These are phyloP conservation scores for Stentor coeruleus DNA, from an alignment of 73 alveolate species.

Conservation along the genomic window DNA sequence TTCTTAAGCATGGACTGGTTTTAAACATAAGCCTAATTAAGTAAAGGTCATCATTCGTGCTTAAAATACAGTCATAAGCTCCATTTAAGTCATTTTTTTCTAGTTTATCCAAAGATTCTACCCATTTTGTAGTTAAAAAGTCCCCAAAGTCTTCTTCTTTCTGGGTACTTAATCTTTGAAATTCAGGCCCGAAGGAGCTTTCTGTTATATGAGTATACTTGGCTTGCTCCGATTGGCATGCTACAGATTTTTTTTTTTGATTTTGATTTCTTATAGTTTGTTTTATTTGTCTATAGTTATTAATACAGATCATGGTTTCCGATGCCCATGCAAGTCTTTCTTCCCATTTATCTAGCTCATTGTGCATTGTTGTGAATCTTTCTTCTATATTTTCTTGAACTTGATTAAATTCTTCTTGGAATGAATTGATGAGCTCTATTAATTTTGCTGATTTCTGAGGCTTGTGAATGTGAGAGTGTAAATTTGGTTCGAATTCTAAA, in stretches of 20 bases:
- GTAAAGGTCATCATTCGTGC: background rate
- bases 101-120: background rate
- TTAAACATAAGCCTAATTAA: background rate
- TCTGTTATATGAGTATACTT: background rate
- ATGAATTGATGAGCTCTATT: background rate
- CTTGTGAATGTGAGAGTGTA: background rate
- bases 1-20: background rate
- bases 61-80: background rate
- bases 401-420: slow-evolving; percentile 14
- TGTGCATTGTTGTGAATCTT: background rate
- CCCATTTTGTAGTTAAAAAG: background rate
- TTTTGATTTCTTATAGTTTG: background rate
- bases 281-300: background rate
- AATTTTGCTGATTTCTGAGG: background rate
- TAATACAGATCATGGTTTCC: background rate
- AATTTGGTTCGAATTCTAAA: background rate
- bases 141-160: background rate
- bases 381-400: slow-evolving; percentile 12
- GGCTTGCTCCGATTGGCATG: background rate
- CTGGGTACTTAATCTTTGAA: too few species aligned
- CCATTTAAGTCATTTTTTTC: background rate
- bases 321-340: slow-evolving; percentile 13
- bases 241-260: background rate
- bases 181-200: background rate
- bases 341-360: background rate